Evolutionary conservation across 257 asterid species (phyloP).

Genomic region (Craterostigma plantagineum): DNA sequence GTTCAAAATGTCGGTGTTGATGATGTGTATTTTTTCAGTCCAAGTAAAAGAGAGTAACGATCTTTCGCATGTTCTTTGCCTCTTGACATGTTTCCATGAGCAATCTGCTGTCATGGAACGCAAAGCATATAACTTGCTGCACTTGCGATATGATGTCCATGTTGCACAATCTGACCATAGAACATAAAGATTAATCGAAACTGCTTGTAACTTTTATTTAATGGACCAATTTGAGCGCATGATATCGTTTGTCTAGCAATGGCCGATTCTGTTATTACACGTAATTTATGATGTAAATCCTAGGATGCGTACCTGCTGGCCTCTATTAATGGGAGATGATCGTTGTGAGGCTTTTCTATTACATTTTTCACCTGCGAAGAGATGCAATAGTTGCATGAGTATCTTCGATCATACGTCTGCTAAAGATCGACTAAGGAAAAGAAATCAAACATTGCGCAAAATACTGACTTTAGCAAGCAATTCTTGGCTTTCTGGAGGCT

Average conservation of each 20-base stretch:
- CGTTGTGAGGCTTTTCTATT: constrained; percentile 88
- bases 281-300: not conserved
- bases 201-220: not conserved
- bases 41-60: constrained; percentile 84
- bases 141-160: constrained; percentile 96
- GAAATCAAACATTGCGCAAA: too few species aligned
- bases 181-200: not conserved
- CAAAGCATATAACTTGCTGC: constrained; percentile 93
- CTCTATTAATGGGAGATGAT: constrained; percentile 91
- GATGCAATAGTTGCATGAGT: too few species aligned
- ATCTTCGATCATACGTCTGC: too few species aligned
- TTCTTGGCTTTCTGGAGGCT: constrained; percentile 95
- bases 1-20: too few species aligned
- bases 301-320: constrained; percentile 67
- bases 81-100: constrained; percentile 97
- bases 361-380: constrained; percentile 60
- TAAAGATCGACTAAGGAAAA: too few species aligned
- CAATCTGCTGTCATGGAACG: constrained; percentile 88
- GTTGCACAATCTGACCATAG: constrained; percentile 54
- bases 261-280: not conserved
- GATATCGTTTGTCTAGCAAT: not conserved
- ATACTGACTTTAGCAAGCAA: constrained; percentile 69
- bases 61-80: constrained; percentile 83
- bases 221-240: not conserved
- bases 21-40: constrained; percentile 21